Evolutionary conservation across 768 basidiomycete species (phyloP).

Genomic region (Dacryopinax spathularia): DNA sequence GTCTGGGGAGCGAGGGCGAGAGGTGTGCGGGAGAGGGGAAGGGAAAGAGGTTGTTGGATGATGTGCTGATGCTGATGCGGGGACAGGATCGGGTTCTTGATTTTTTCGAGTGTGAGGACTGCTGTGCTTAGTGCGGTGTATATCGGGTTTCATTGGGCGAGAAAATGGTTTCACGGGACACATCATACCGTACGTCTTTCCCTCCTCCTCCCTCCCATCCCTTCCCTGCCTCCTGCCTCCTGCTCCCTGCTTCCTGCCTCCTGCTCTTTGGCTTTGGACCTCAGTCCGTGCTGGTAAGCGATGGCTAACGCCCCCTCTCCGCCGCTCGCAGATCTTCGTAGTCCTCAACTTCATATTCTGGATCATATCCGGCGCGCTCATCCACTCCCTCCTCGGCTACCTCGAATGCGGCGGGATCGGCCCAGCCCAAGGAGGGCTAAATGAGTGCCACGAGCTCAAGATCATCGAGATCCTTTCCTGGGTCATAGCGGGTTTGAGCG

Average conservation of each 20-base stretch:
- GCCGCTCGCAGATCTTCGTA: background rate
- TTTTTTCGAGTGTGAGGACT: background rate
- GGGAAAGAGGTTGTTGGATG: no score
- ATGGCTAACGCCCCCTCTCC: no score
- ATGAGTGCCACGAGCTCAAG: constrained; percentile 5
- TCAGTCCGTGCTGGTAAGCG: no score
- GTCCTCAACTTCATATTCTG: constrained; percentile 4
- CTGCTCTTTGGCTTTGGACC: no score
- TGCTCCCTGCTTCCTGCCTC: no score
- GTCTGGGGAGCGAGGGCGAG: no score
- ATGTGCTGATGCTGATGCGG: no score
- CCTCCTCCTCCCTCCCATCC: background rate
- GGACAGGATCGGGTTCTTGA: background rate
- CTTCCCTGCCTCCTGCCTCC: no score
- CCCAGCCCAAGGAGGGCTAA: background rate
- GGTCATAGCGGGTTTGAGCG: background rate
- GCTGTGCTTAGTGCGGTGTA: background rate
- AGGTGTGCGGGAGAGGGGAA: no score
- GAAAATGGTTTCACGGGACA: background rate
- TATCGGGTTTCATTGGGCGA: background rate
- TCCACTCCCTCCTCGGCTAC: background rate
- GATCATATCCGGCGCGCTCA: background rate
- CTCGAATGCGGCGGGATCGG: constrained; percentile 3
- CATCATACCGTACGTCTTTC: background rate
- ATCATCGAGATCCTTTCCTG: constrained; percentile 3